A percentile compares a stretch with the other conserved stretches of the same genome.
Evolutionary conservation across 306 rosid genomes (phyloP).

Genomic region (Myrica gale): DNA sequence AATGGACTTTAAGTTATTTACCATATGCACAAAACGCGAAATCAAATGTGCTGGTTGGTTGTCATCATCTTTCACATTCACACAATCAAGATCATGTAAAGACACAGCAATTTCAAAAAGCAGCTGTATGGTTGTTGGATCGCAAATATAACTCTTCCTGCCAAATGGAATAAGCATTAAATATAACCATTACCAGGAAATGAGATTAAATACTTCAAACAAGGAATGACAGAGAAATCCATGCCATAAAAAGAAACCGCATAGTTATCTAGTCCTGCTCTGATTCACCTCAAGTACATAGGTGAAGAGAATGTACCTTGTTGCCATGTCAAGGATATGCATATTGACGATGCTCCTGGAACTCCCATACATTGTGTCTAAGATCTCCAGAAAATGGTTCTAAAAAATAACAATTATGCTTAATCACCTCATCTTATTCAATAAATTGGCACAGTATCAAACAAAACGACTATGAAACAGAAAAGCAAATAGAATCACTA

Average conservation of each 20-base stretch:
- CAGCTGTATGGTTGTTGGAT: constrained; percentile 64
- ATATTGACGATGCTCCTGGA: constrained; percentile 58
- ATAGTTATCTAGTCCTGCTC: background rate
- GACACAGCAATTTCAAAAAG: constrained; percentile 77
- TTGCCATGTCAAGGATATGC: constrained; percentile 73
- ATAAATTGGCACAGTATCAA: background rate
- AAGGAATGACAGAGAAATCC: background rate
- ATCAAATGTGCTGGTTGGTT: constrained; percentile 71
- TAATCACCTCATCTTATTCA: background rate
- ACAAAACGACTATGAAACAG: background rate
- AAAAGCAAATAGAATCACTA: background rate
- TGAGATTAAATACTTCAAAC: constrained; percentile 11
- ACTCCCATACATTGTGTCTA: constrained; percentile 68
- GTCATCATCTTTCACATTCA: constrained; percentile 62
- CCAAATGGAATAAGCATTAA: constrained; percentile 36
- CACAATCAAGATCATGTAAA: constrained; percentile 61
- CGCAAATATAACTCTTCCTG: constrained; percentile 61
- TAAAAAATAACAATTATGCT: constrained; percentile 34
- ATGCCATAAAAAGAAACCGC: background rate
- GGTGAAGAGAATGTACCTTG: constrained; percentile 49
- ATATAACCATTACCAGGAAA: constrained; percentile 21
- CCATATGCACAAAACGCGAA: constrained; percentile 73
- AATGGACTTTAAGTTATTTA: constrained; percentile 32
- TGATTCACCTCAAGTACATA: background rate
- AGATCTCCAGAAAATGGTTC: constrained; percentile 76